Evolutionary conservation across 1,139 yeast genomes (phyloP).

Genomic region (Blastobotrys buckinghamii): DNA sequence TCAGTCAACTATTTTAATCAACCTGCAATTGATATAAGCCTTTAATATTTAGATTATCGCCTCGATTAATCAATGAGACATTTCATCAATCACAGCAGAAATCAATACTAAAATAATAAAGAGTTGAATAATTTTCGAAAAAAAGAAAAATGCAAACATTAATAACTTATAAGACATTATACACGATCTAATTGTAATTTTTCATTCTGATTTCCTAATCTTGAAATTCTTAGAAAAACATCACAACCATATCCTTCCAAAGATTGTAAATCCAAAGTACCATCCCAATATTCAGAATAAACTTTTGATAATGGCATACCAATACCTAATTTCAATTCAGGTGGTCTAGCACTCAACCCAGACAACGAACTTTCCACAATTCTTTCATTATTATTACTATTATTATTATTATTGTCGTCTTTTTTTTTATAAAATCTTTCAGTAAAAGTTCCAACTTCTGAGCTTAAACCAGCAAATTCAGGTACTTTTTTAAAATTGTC

Average conservation of each 20-base stretch:
- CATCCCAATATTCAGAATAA: slow-evolving; percentile 96
- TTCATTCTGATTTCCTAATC: slow-evolving; percentile 64
- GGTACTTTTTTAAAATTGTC: slow-evolving; percentile 34
- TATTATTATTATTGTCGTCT: not conserved
- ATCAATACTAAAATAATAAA: no score
- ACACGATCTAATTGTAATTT: slow-evolving; percentile 71
- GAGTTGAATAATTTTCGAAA: not conserved
- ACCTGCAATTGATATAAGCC: no score
- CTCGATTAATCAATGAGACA: no score
- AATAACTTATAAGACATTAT: slow-evolving; percentile 21
- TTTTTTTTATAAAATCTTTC: slow-evolving; percentile 11
- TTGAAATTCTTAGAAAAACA: slow-evolving; percentile 70
- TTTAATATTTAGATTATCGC: no score
- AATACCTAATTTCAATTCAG: slow-evolving; percentile 69
- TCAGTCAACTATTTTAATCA: no score
- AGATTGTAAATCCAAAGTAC: slow-evolving; percentile 73
- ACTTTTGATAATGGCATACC: slow-evolving; percentile 90
- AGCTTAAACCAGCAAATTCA: slow-evolving; percentile 33
- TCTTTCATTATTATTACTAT: slow-evolving; percentile 1
- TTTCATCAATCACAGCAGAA: no score
- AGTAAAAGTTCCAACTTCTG: slow-evolving; percentile 19
- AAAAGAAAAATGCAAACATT: not conserved
- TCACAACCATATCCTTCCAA: slow-evolving; percentile 91
- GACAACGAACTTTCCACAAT: slow-evolving; percentile 38
- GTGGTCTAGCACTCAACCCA: slow-evolving; percentile 62